Conservation (phyloP, 305 asterid species). For the Ajuga reptans region DNA sequence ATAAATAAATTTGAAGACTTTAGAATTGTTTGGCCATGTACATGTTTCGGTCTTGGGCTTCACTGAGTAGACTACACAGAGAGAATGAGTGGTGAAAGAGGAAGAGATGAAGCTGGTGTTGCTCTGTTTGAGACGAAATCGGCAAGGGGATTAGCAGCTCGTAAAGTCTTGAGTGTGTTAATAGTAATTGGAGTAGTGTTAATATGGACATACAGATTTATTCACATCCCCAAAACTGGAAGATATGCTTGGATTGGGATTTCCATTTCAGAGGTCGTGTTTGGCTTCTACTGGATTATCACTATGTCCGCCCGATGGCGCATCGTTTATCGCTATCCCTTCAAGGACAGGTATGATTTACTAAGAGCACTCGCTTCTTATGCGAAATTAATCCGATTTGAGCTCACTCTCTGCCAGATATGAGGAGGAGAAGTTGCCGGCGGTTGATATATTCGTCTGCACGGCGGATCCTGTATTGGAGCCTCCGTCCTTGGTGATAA, state of each 20-base stretch:
- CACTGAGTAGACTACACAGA: neutral
- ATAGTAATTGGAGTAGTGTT: conserved; percentile 9
- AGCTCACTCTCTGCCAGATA: conserved; percentile 27
- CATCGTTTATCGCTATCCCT: conserved; percentile 34
- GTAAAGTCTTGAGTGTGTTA: conserved; percentile 3
- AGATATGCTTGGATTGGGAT: conserved; percentile 35
- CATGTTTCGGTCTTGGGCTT: no score
- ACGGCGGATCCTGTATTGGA: conserved; percentile 71
- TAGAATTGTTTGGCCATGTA: no score
- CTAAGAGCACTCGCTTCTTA: no score
- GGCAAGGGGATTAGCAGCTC: conserved; percentile 26
- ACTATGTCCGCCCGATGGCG: conserved; percentile 46
- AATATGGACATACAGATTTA: conserved; percentile 22
- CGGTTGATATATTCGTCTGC: conserved; percentile 18
- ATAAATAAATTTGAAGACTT: no score
- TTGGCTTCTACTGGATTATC: conserved; percentile 51
- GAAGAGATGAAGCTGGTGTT: neutral
- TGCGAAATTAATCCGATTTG: no score
- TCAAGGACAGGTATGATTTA: conserved; percentile 33
- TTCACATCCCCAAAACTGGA: conserved; percentile 20
- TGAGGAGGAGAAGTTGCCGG: conserved; percentile 38
- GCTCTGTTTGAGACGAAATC: conserved; percentile 27
- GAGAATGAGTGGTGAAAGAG: neutral
- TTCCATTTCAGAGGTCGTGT: conserved; percentile 35
- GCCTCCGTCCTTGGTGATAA: conserved; percentile 65